Percentiles rank a stretch among this genome's conserved stretches.
These are phyloP conservation scores for Houttuynia cordata DNA, from an alignment of 164 flowering plant genomes.

Conservation along the genomic window DNA sequence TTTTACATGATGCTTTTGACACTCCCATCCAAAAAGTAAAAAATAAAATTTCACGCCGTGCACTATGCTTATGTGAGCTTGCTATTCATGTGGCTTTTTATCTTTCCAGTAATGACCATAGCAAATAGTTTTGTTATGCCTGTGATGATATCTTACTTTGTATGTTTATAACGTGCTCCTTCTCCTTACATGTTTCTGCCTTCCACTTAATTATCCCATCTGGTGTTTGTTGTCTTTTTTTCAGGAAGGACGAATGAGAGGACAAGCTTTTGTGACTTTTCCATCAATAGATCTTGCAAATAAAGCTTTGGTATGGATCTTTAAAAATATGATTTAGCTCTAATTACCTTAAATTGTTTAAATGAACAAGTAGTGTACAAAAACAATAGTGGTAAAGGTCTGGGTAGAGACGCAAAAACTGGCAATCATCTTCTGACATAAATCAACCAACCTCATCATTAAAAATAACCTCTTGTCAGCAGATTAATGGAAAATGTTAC, in stretches of 20 bases:
- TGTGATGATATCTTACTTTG: background rate
- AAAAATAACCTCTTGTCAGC: too few relatives aligned
- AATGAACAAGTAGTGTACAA: background rate
- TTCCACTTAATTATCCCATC: too few relatives aligned
- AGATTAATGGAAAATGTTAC: too few relatives aligned
- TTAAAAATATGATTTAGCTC: background rate
- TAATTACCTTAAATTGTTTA: background rate
- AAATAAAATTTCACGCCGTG: too few relatives aligned
- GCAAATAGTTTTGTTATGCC: background rate
- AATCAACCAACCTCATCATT: too few relatives aligned
- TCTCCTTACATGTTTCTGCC: background rate
- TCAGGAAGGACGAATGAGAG: constrained; percentile 99
- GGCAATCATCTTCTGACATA: too few relatives aligned
- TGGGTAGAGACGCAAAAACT: too few relatives aligned
- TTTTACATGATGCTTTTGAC: too few relatives aligned
- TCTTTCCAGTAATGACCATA: background rate
- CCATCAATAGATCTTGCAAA: constrained; percentile 81
- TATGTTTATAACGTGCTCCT: too few relatives aligned
- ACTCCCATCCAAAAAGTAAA: too few relatives aligned
- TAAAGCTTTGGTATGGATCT: constrained; percentile 56
- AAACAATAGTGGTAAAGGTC: background rate
- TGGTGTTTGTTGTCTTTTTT: constrained; percentile 4
- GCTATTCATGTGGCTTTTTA: background rate
- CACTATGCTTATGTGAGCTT: background rate
- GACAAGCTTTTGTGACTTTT: constrained; percentile 92